phyloP scores from a whole-genome alignment of 1,284 basidiomycete species.

The Cutaneotrichosporon daszewskae region DNA sequence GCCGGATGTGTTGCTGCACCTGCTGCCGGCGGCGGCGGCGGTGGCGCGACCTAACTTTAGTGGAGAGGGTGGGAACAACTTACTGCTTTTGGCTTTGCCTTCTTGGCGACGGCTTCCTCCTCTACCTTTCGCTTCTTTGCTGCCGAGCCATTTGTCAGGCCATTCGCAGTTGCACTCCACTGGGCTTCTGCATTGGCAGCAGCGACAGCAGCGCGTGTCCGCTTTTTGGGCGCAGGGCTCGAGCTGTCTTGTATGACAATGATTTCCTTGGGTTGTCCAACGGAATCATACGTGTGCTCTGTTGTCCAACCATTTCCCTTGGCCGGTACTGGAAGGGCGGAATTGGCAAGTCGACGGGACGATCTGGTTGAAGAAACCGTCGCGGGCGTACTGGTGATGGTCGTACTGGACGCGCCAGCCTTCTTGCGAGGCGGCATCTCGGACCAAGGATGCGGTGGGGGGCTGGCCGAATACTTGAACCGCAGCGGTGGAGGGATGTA shows the following conservation, averaged over 20 bases:
- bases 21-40: conserved; percentile 5
- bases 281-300: conserved; percentile 42
- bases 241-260: conserved; percentile 43
- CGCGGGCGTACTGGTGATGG: conserved; percentile 17
- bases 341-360: conserved; percentile 10
- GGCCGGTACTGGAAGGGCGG: conserved; percentile 4
- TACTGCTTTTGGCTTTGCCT: conserved; percentile 28
- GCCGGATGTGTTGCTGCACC: conserved; percentile 46
- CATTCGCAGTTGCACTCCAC: conserved; percentile 9
- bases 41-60: too few relatives aligned
- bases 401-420: conserved; percentile 21
- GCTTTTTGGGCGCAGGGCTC: conserved; percentile 33
- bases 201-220: conserved; percentile 33
- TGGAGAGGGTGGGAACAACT: conserved; percentile 9
- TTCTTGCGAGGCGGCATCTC: conserved; percentile 38
- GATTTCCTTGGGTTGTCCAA: conserved; percentile 41
- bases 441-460: conserved; percentile 9
- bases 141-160: conserved; percentile 5
- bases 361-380: conserved; percentile 15
- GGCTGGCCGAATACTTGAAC: conserved; percentile 40
- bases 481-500: conserved; percentile 38
- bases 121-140: conserved; percentile 39
- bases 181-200: conserved; percentile 20
- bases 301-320: conserved; percentile 39
- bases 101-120: conserved; percentile 26